Evolutionary conservation across 164 flowering plant genomes (phyloP).

Genomic region (Cinnamomum micranthum): DNA sequence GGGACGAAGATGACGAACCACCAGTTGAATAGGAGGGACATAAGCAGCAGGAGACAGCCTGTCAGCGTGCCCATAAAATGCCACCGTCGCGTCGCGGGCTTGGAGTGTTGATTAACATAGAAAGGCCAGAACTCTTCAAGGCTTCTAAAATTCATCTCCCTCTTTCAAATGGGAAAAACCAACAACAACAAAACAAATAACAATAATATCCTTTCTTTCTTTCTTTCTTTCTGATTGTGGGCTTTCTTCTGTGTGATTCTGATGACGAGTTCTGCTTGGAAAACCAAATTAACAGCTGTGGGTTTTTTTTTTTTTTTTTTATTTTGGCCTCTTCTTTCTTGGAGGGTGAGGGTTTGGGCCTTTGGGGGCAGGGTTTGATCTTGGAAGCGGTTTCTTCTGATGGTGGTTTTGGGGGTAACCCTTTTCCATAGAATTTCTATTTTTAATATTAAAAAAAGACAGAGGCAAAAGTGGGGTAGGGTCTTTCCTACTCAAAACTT

Average conservation of each 20-base stretch:
- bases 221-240: not conserved
- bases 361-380: too few species aligned
- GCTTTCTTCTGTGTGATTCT: not conserved
- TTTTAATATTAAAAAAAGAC: not conserved
- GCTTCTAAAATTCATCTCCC: conserved; percentile 72
- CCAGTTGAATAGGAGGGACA: conserved; percentile 58
- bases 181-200: not conserved
- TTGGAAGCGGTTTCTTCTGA: too few species aligned
- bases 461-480: not conserved
- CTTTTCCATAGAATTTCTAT: not conserved
- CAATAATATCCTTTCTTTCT: not conserved
- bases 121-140: conserved; percentile 91
- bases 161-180: too few species aligned
- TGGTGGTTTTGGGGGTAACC: not conserved
- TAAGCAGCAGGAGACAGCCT: conserved; percentile 36
- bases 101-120: conserved; percentile 86
- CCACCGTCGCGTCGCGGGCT: conserved; percentile 85
- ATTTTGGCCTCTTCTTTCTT: too few species aligned
- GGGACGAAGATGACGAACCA: conserved; percentile 64
- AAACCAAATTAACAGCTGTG: not conserved
- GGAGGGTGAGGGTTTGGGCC: not conserved
- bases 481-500: too few species aligned
- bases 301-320: not conserved
- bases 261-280: not conserved
- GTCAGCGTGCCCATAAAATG: conserved; percentile 74